phyloP scores from a whole-genome alignment of 176 grass and related monocot species.

The Lolium rigidum region DNA sequence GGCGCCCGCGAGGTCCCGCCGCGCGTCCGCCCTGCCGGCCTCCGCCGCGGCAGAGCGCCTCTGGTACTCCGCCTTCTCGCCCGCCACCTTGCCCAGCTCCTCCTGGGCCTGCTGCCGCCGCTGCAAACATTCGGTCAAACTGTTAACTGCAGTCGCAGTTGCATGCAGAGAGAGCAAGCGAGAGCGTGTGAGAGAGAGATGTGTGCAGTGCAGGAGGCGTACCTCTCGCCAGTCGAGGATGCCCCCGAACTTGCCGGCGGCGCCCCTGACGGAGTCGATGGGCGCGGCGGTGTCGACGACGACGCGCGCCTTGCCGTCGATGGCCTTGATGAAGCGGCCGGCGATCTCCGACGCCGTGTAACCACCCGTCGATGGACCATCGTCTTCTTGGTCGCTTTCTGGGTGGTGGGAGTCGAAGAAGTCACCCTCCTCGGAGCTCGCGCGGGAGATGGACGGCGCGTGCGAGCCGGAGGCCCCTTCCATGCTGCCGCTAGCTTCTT shows the following conservation, averaged over 20 bases:
- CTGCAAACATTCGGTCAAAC: constrained; percentile 28
- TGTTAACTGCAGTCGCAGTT: neutral
- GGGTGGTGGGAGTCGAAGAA: constrained; percentile 14
- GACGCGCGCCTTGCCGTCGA: constrained; percentile 5
- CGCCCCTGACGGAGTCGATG: constrained; percentile 75
- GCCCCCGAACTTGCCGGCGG: constrained; percentile 71
- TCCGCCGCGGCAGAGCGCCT: constrained; percentile 43
- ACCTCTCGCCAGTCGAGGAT: constrained; percentile 69
- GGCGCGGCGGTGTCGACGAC: constrained; percentile 69
- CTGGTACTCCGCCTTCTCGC: constrained; percentile 45
- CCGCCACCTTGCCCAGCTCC: constrained; percentile 56
- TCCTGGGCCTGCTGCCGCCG: constrained; percentile 46
- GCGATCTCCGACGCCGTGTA: constrained; percentile 20
- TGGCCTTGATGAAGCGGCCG: constrained; percentile 26
- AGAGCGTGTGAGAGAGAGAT: too few relatives aligned
- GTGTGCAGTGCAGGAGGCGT: too few relatives aligned
- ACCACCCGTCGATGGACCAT: neutral
- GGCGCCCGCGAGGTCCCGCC: constrained; percentile 45
- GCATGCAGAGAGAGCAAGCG: too few relatives aligned
- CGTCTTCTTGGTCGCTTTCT: neutral
- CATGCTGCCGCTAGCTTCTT: neutral
- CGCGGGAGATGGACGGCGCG: constrained; percentile 3
- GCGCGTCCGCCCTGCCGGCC: constrained; percentile 29
- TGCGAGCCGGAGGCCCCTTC: constrained; percentile 23
- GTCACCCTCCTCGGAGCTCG: constrained; percentile 9